These are phyloP conservation scores for Trifolium subterraneum DNA, from an alignment of 306 rosid species.

Conservation along the genomic window DNA sequence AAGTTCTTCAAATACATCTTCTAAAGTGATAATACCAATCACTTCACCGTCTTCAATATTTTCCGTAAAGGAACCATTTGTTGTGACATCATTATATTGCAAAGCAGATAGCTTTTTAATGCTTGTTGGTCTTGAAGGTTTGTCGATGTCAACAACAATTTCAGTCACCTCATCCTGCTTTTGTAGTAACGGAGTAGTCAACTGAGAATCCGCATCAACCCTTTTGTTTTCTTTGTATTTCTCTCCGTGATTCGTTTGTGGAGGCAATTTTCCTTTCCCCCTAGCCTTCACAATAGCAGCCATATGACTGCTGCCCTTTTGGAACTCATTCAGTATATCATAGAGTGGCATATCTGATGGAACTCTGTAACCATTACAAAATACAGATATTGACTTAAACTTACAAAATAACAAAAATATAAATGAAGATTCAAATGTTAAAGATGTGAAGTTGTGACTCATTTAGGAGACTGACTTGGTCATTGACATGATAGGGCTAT, in stretches of 20 bases:
- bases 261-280: slow-evolving; percentile 60
- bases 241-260: slow-evolving; percentile 53
- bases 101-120: slow-evolving; percentile 44
- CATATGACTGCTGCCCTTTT: slow-evolving; percentile 98
- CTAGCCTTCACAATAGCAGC: slow-evolving; percentile 89
- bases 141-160: slow-evolving; percentile 73
- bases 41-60: slow-evolving; percentile 93
- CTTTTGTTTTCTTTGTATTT: slow-evolving; percentile 51
- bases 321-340: slow-evolving; percentile 95
- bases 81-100: slow-evolving; percentile 47
- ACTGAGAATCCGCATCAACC: slow-evolving; percentile 47
- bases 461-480: too few species aligned
- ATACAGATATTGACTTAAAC: slow-evolving; percentile 30
- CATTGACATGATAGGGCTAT: too few species aligned
- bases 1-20: slow-evolving; percentile 99
- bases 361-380: slow-evolving; percentile 65
- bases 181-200: slow-evolving; percentile 74
- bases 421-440: too few species aligned
- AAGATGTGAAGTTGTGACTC: not conserved
- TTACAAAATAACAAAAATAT: not conserved
- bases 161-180: slow-evolving; percentile 54
- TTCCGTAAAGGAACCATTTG: slow-evolving; percentile 54
- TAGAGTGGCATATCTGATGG: slow-evolving; percentile 98
- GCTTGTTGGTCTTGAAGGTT: slow-evolving; percentile 52
- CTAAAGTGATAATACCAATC: slow-evolving; percentile 93